Base-by-base conservation (phyloP, 1,139 yeast genomes). In the Blastobotrys elegans region DNA sequence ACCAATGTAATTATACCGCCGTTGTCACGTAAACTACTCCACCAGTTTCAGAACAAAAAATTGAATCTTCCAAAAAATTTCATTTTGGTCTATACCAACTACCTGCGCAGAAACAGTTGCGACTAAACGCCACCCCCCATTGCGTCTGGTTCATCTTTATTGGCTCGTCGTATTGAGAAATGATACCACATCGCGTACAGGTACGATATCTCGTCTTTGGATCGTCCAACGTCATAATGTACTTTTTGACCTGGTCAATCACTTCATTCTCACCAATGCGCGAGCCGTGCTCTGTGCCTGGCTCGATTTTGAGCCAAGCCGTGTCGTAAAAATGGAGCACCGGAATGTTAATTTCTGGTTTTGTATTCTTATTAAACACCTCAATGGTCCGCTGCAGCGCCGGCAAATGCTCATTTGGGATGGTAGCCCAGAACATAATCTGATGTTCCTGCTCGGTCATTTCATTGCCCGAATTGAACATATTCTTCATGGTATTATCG, bases 31-130 rank as follows among this genome's bases (percentile, higher is more conserved):
- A n/a, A n/a, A n/a, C n/a, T n/a, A n/a, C n/a, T n/a, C n/a, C n/a
- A n/a, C n/a, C n/a, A n/a, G n/a, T n/a, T n/a, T n/a, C n/a, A n/a
- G n/a, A n/a, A n/a, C n/a, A n/a, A n/a, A n/a, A n/a, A n/a, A n/a
- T n/a, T n/a, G n/a, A n/a, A n/a, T n/a, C n/a, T n/a, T n/a, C n/a
- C n/a, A n/a, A n/a, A n/a, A n/a, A n/a, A n/a, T n/a, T n/a, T n/a
- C n/a, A 24, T 30, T 30, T 5, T 11, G 40, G 43, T 20, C 50
- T 40, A 39, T 55, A 54, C 92, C 92, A 84, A 4, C 82, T 74
- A 43, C 87, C 86, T 0, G 95, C 95, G 64, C 96, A 87, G 21
- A 84, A 70, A 64, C 96, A 87, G 17, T 79, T 78, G 54, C 90
- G 70, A 55, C 83, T 90, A 60, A 84, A 82, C 1, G 84, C 84